phyloP scores from a whole-genome alignment of 2,329 filamentous ascomycete genomes.

The Alternaria novae-zelandiae region DNA sequence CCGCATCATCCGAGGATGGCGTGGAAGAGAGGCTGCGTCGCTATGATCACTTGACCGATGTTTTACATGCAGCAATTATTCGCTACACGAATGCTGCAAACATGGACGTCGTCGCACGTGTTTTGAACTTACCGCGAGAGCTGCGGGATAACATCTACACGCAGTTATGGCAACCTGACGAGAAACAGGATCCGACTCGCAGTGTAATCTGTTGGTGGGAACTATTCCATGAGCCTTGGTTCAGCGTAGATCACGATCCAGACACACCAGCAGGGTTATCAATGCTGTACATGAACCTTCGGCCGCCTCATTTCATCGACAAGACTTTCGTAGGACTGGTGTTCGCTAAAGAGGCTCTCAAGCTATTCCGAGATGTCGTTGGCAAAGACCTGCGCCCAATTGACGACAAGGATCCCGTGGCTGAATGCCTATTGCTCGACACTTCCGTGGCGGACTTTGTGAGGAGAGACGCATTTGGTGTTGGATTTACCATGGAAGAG shows the following conservation, averaged over 20 bases:
- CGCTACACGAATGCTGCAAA: neutral
- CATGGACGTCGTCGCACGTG: neutral
- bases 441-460: constrained; percentile 5
- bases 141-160: constrained; percentile 9
- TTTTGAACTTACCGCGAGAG: constrained; percentile 10
- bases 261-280: neutral
- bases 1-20: neutral
- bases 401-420: neutral
- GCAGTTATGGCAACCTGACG: constrained; percentile 1
- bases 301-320: constrained; percentile 13
- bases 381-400: constrained; percentile 9
- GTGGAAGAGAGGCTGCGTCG: neutral
- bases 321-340: constrained; percentile 1
- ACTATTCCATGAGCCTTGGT: constrained; percentile 7
- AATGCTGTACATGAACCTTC: neutral
- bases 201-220: constrained; percentile 12
- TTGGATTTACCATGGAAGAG: constrained; percentile 7
- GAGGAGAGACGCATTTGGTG: constrained; percentile 9
- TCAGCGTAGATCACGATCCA: neutral
- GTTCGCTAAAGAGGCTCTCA: constrained; percentile 6
- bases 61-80: constrained; percentile 1
- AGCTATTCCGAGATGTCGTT: neutral
- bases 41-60: neutral
- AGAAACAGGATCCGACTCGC: neutral
- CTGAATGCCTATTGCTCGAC: constrained; percentile 1